phyloP scores from a whole-genome alignment of 345 rosid genomes.

The Populus tremula region DNA sequence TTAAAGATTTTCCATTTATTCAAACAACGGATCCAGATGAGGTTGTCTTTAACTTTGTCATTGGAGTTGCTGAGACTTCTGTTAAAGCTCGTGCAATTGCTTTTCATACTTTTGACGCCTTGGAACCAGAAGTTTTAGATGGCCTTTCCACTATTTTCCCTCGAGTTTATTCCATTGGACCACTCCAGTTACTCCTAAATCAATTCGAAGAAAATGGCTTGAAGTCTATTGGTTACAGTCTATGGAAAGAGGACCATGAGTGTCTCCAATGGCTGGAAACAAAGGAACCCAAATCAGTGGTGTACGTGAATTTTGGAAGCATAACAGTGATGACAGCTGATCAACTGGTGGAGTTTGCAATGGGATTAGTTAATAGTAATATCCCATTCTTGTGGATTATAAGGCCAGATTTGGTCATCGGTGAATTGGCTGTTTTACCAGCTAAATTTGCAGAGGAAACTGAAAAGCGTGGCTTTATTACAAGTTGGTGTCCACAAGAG shows the following conservation, averaged over 20 bases:
- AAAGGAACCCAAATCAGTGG: neutral
- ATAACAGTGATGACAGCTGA: neutral
- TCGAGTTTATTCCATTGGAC: too few species aligned
- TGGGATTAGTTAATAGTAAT: conserved; percentile 3
- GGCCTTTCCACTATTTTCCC: neutral
- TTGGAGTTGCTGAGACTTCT: neutral
- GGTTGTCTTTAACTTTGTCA: neutral
- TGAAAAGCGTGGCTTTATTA: neutral
- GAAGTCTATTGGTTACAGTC: conserved; percentile 1
- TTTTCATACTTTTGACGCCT: too few species aligned
- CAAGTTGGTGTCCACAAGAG: conserved; percentile 5
- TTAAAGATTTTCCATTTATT: neutral
- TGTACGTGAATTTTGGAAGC: conserved; percentile 11
- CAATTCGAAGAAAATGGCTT: neutral
- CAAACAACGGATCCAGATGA: neutral
- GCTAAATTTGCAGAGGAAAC: neutral
- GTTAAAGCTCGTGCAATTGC: too few species aligned
- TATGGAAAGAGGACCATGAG: conserved; percentile 1
- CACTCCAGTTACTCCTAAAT: neutral
- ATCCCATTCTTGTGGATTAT: conserved; percentile 10
- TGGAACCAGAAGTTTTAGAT: neutral
- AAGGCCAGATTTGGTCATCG: neutral
- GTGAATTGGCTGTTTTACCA: neutral
- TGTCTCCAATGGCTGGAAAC: conserved; percentile 9
- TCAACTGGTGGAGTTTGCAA: conserved; percentile 4